phyloP scores from a whole-genome alignment of 1,139 yeast species.

The Taphrina confusa region DNA sequence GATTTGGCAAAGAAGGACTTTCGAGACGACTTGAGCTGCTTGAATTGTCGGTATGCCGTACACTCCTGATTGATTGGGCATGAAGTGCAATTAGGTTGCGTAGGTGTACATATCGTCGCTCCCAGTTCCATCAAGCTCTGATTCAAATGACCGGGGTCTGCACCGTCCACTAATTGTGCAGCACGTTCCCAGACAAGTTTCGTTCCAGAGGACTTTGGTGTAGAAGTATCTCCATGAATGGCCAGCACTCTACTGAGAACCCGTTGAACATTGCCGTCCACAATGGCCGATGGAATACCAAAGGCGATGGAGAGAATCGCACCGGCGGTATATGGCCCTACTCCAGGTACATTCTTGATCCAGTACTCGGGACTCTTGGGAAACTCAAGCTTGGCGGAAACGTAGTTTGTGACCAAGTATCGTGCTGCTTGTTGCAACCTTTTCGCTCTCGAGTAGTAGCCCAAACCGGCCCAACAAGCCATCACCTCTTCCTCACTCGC shows the following conservation, averaged over 20 bases:
- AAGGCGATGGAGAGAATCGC: constrained; percentile 37
- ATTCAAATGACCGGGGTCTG: constrained; percentile 33
- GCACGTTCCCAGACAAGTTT: constrained; percentile 36
- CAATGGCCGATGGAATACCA: constrained; percentile 32
- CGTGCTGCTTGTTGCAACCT: constrained; percentile 34
- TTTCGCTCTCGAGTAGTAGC: constrained; percentile 37
- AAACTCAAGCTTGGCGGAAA: constrained; percentile 1
- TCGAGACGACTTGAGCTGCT: neutral
- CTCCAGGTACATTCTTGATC: constrained; percentile 37
- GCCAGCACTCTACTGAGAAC: constrained; percentile 36
- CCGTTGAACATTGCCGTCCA: constrained; percentile 38
- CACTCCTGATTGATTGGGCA: constrained; percentile 34
- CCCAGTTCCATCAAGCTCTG: constrained; percentile 38
- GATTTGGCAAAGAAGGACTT: constrained; percentile 15
- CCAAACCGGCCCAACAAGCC: constrained; percentile 38
- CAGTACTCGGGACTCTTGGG: constrained; percentile 34
- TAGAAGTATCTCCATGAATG: constrained; percentile 34
- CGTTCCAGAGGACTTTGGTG: constrained; percentile 30
- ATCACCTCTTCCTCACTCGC: constrained; percentile 34
- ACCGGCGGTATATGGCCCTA: constrained; percentile 38
- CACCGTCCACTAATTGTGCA: constrained; percentile 29
- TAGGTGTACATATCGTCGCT: constrained; percentile 36
- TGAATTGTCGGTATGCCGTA: constrained; percentile 26
- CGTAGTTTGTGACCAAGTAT: constrained; percentile 21
- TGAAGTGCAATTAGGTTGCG: constrained; percentile 21